A percentile compares a stretch with the other conserved stretches of the same genome.
phyloP scores from a whole-genome alignment of 768 basidiomycete species.

The Tephrocybe sp. region DNA sequence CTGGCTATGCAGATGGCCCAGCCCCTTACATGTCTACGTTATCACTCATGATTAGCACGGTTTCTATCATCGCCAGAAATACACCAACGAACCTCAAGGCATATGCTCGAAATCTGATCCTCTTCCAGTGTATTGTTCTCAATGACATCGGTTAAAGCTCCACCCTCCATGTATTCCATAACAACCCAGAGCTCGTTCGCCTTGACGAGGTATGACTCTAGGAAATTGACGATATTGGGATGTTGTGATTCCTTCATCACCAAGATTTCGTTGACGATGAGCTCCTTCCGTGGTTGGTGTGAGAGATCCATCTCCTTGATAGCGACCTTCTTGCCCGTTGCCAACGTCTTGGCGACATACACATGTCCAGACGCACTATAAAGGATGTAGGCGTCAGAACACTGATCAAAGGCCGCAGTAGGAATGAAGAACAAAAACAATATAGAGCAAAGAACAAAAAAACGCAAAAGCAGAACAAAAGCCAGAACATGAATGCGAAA shows the following conservation, averaged over 20 bases:
- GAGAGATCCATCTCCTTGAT: conserved; percentile 99
- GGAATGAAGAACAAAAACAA: not conserved
- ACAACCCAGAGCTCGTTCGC: conserved; percentile 93
- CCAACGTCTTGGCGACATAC: conserved; percentile 90
- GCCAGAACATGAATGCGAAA: not conserved
- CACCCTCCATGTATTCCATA: conserved; percentile 99
- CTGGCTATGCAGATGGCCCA: conserved; percentile 90
- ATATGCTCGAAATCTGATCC: conserved; percentile 92
- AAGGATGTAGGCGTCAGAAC: conserved; percentile 17
- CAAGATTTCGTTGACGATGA: conserved; percentile 96
- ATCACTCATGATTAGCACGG: conserved; percentile 4
- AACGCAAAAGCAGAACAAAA: conserved; percentile 2
- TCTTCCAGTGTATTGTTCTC: conserved; percentile 95
- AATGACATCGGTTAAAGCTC: conserved; percentile 95
- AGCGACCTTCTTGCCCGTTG: conserved; percentile 84
- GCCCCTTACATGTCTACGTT: conserved; percentile 86
- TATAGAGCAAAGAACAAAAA: not conserved
- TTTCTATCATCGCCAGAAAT: not conserved
- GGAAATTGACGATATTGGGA: conserved; percentile 95
- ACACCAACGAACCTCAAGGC: conserved; percentile 67
- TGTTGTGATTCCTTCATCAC: conserved; percentile 99
- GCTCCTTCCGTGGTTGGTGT: conserved; percentile 93
- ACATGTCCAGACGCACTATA: conserved; percentile 93
- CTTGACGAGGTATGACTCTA: conserved; percentile 87
- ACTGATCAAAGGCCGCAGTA: not conserved